These are phyloP conservation scores for Lactuca saligna DNA, from an alignment of 129 eudicot species.

Conservation along the genomic window DNA sequence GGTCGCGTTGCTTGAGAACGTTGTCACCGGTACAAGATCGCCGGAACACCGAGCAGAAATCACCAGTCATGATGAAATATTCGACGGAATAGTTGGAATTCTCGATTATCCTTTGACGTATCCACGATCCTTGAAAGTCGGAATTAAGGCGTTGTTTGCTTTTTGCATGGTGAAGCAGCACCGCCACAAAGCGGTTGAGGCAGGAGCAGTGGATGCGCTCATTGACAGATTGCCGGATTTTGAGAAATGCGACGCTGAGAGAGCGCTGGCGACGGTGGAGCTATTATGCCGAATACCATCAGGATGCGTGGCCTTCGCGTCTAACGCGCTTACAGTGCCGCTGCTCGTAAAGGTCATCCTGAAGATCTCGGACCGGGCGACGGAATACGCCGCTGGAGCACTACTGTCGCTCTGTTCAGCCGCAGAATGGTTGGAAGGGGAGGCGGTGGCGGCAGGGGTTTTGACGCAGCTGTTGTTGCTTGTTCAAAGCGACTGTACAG, in stretches of 20 bases:
- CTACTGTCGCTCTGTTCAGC: slow-evolving; percentile 68
- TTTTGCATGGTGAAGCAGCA: slow-evolving; percentile 71
- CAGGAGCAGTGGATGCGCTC: slow-evolving; percentile 82
- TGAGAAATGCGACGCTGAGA: slow-evolving; percentile 86
- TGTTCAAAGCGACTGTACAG: slow-evolving; percentile 94
- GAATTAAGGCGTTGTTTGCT: slow-evolving; percentile 77
- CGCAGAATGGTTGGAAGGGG: slow-evolving; percentile 58
- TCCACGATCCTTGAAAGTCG: slow-evolving; percentile 78
- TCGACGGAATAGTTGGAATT: slow-evolving; percentile 62
- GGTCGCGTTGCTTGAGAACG: slow-evolving; percentile 65
- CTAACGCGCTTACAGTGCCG: slow-evolving; percentile 87
- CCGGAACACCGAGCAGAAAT: slow-evolving; percentile 61
- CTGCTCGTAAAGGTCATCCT: slow-evolving; percentile 64
- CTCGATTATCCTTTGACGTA: slow-evolving; percentile 55
- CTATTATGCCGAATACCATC: slow-evolving; percentile 68
- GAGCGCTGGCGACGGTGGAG: slow-evolving; percentile 92
- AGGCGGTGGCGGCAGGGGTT: slow-evolving; percentile 94
- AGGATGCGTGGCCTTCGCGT: slow-evolving; percentile 74
- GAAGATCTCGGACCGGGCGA: slow-evolving; percentile 84
- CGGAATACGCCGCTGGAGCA: slow-evolving; percentile 97
- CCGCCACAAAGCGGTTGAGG: slow-evolving; percentile 80
- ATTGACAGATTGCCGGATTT: slow-evolving; percentile 68
- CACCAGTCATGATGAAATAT: slow-evolving; percentile 53
- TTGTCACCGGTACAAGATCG: slow-evolving; percentile 68
- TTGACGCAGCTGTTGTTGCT: slow-evolving; percentile 77